Evolutionary conservation across 495 filamentous ascomycete genomes (phyloP).

Genomic region (Talaromyces stipitatus): DNA sequence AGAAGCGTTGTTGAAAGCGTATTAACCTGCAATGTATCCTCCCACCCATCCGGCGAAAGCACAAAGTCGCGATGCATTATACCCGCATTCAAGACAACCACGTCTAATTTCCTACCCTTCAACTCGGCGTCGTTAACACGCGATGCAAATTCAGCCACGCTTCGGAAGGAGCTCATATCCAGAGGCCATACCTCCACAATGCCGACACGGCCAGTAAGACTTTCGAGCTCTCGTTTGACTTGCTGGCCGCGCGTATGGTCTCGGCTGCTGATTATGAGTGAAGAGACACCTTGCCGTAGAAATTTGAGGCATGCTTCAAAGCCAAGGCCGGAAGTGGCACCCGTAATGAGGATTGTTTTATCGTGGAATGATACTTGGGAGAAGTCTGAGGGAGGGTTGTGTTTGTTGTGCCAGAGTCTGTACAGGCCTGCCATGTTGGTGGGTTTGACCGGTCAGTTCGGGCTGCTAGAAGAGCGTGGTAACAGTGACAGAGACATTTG

Average conservation of each 20-base stretch:
- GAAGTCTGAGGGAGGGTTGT: slow-evolving; percentile 29
- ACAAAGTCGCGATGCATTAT: slow-evolving; percentile 29
- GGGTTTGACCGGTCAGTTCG: neutral
- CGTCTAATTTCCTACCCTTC: slow-evolving; percentile 18
- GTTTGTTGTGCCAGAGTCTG: slow-evolving; percentile 31
- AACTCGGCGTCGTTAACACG: slow-evolving; percentile 31
- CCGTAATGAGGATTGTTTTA: slow-evolving; percentile 50
- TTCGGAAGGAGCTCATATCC: slow-evolving; percentile 45
- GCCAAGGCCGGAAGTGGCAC: slow-evolving; percentile 45
- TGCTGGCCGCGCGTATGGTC: slow-evolving; percentile 35
- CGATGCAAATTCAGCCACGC: slow-evolving; percentile 38
- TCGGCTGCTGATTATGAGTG: slow-evolving; percentile 36
- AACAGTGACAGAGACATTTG: neutral
- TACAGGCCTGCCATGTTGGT: slow-evolving; percentile 27
- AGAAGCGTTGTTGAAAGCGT: slow-evolving; percentile 50
- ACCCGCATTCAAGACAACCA: slow-evolving; percentile 41
- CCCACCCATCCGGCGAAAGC: slow-evolving; percentile 39
- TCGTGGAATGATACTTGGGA: slow-evolving; percentile 30
- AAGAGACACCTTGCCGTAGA: slow-evolving; percentile 31
- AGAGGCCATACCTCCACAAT: slow-evolving; percentile 46
- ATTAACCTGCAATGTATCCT: slow-evolving; percentile 52
- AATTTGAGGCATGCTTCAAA: slow-evolving; percentile 41
- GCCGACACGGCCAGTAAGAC: slow-evolving; percentile 27
- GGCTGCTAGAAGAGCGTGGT: neutral
- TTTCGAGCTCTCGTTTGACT: slow-evolving; percentile 39